Evolutionary conservation across 208 protist genomes (phyloP).

Genomic region (Leishmania amazonensis): DNA sequence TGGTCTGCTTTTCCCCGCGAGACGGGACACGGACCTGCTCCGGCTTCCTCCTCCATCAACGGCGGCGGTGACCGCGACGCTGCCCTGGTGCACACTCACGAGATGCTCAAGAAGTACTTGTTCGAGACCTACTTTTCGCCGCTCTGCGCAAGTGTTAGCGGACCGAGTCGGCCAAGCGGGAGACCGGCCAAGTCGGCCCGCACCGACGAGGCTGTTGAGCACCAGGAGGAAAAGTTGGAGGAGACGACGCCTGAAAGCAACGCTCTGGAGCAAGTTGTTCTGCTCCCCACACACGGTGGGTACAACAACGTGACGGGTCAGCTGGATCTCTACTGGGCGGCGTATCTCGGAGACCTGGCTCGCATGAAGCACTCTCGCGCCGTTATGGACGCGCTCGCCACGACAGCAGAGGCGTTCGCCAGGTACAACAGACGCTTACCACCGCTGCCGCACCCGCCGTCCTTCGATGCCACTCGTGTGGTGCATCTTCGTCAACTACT

Average conservation of each 20-base stretch:
- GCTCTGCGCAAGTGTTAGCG: not conserved
- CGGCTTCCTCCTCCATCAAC: not conserved
- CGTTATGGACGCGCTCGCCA: slow-evolving; percentile 50
- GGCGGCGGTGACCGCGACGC: slow-evolving; percentile 8
- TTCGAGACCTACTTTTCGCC: slow-evolving; percentile 48
- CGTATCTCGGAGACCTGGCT: slow-evolving; percentile 53
- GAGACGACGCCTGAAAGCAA: not conserved
- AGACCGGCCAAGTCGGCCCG: not conserved
- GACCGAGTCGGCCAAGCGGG: not conserved
- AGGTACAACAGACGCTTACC: slow-evolving; percentile 46
- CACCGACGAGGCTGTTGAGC: not conserved
- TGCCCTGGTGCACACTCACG: slow-evolving; percentile 33
- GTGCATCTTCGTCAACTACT: slow-evolving; percentile 45
- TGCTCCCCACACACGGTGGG: slow-evolving; percentile 78
- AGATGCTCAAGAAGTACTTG: slow-evolving; percentile 40
- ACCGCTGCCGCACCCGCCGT: slow-evolving; percentile 55
- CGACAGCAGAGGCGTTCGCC: slow-evolving; percentile 33
- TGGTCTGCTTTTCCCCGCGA: slow-evolving; percentile 14
- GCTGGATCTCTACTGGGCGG: slow-evolving; percentile 79
- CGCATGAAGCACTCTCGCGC: slow-evolving; percentile 60
- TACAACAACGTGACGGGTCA: slow-evolving; percentile 82
- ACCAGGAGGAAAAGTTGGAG: not conserved
- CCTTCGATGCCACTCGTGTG: slow-evolving; percentile 51
- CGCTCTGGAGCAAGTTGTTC: slow-evolving; percentile 41
- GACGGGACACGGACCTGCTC: not conserved